These are phyloP conservation scores for Blepharisma stoltei DNA, from an alignment of 73 alveolate species.

Conservation along the genomic window DNA sequence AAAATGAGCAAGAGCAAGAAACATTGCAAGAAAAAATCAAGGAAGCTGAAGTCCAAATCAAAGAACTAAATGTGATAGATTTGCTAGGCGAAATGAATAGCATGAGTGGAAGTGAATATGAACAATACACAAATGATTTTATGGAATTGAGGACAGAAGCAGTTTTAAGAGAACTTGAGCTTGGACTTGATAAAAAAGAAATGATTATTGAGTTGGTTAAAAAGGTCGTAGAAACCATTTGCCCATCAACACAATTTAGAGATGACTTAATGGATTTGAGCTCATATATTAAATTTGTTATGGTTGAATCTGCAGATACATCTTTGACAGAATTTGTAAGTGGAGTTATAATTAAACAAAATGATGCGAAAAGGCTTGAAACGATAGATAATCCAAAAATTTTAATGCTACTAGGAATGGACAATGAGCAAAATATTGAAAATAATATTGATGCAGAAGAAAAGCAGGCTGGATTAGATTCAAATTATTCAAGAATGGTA, in stretches of 20 bases:
- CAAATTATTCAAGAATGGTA: constrained; percentile 51
- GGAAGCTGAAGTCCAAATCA: no score
- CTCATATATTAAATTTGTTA: constrained; percentile 64
- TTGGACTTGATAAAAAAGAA: no score
- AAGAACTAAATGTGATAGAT: no score
- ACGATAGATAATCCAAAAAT: constrained; percentile 62
- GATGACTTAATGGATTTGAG: constrained; percentile 76
- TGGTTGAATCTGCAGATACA: constrained; percentile 46
- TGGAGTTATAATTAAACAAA: constrained; percentile 61
- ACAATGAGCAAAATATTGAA: constrained; percentile 36
- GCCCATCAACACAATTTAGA: constrained; percentile 63
- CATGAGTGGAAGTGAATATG: no score
- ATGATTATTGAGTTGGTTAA: neutral
- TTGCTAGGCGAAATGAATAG: no score
- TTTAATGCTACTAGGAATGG: constrained; percentile 46
- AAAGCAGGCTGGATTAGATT: constrained; percentile 46
- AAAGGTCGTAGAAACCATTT: constrained; percentile 56
- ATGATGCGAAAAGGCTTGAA: constrained; percentile 59
- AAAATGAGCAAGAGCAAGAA: no score
- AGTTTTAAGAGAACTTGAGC: no score
- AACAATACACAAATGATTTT: no score
- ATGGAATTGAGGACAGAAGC: no score
- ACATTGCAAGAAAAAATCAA: no score
- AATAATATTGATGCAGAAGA: constrained; percentile 36
- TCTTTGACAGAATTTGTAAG: constrained; percentile 43